A percentile compares a stretch with the other conserved stretches of the same genome.
phyloP scores from a whole-genome alignment of 305 asterid species.

The Fraxinus floribunda region DNA sequence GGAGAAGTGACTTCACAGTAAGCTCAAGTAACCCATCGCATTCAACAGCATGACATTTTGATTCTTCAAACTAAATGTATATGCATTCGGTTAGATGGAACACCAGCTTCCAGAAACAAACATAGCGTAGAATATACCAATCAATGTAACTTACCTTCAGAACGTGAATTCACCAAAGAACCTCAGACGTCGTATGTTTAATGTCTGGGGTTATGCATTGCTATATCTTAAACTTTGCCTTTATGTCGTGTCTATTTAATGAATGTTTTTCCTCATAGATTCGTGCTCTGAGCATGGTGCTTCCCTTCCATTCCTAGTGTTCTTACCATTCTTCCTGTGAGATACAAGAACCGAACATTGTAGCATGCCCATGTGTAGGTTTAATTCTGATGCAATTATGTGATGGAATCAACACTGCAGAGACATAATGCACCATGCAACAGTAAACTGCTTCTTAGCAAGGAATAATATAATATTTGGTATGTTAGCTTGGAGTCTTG shows the following conservation, averaged over 20 bases:
- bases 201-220: background rate
- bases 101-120: background rate
- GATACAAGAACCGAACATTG: background rate
- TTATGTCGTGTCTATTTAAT: background rate
- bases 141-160: slow-evolving; percentile 6
- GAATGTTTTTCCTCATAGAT: background rate
- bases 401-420: too few species aligned
- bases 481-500: too few species aligned
- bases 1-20: slow-evolving; percentile 14
- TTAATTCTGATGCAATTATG: background rate
- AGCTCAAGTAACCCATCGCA: slow-evolving; percentile 17
- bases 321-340: background rate
- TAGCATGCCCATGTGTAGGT: background rate
- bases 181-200: background rate
- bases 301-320: background rate
- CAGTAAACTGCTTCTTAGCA: too few species aligned
- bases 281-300: background rate
- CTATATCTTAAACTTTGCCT: background rate
- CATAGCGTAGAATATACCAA: slow-evolving; percentile 14
- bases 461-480: too few species aligned
- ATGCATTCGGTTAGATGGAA: slow-evolving; percentile 7
- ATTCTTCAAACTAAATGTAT: background rate
- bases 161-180: slow-evolving; percentile 9
- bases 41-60: slow-evolving; percentile 14
- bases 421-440: too few species aligned